Evolutionary conservation across 768 basidiomycete genomes (phyloP), one percentile per base, ranked within the genome.

Genomic region (Boletus sp.): DNA sequence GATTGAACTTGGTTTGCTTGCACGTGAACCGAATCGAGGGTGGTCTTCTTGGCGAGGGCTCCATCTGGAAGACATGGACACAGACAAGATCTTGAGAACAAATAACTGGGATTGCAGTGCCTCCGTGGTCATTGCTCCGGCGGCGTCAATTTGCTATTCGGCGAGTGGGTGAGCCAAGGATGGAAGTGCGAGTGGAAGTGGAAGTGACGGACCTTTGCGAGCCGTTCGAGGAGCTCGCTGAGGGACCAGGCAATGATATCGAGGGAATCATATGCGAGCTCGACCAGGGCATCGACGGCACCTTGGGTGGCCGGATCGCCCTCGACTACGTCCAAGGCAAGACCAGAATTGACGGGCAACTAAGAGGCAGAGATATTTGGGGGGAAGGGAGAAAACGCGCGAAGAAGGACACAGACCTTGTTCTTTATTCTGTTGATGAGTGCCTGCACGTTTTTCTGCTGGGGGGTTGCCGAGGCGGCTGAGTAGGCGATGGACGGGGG

Each of bases 261-360:
- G 54, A 93, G 70, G 10, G 87, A 85, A 59, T 90, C 88, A 51
- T 77, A 73, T 2, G 92, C 84, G 14, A 95, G 79, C 42, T 90
- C 84, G n/a, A 90, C 81, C 17, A 96, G 76, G 13, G 91, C 83
- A 58, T 87, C 82, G 38, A 94, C 82, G 8, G 88, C 83, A 65
- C 90, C 84, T 58, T 84, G 83, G 0, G 88, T 83, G 6, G 90
- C 83, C 33, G 78, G 73, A 70, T 95, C 92, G 8, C 76, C 77
- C 71, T 96, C 93, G 50, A 95, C 74, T 29, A 81, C 78, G 64
- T 85, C 83, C 54, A 95, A 68, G 13, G 83, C 74, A 39, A 82
- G 75, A 19, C 93, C 93, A 32, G 93, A 93, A 72, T 91, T 80
- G 65, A 83, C 86, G 50, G 93, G 94, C 9, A 97, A 79, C 94